Evolutionary conservation across 768 basidiomycete species (phyloP).

Genomic region (Strobilomyces dryophilus): DNA sequence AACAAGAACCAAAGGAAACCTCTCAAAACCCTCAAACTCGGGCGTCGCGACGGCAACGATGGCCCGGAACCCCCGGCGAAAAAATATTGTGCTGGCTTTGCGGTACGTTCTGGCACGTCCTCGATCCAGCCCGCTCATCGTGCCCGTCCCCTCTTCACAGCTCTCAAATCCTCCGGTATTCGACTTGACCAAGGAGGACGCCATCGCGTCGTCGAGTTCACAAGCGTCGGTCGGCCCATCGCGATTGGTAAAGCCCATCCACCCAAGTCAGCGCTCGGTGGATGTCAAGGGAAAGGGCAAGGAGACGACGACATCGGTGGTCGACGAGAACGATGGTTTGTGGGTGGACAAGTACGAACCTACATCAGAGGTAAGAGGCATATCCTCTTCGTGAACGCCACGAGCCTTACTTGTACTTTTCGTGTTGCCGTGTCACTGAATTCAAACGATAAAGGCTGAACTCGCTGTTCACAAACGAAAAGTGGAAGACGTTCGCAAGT

Average conservation of each 20-base stretch:
- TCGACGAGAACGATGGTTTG: not conserved
- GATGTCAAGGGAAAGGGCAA: not conserved
- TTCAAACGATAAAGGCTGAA: slow-evolving; percentile 44
- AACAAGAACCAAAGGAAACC: not conserved
- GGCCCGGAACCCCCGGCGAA: slow-evolving; percentile 20
- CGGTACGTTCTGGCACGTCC: not conserved
- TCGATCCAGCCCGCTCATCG: not conserved
- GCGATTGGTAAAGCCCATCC: not conserved
- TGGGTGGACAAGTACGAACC: not conserved
- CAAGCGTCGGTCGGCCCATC: not conserved
- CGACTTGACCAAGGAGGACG: slow-evolving; percentile 17
- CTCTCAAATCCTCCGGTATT: slow-evolving; percentile 23
- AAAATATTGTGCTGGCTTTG: slow-evolving; percentile 11
- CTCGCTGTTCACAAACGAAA: slow-evolving; percentile 69
- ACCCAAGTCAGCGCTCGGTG: not conserved
- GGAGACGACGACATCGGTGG: not conserved
- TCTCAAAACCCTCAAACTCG: not conserved
- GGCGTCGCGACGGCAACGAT: slow-evolving; percentile 3
- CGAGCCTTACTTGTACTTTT: too few species aligned
- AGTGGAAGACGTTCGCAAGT: not conserved
- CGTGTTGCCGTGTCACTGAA: not conserved
- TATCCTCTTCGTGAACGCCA: not conserved
- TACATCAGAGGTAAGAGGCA: not conserved
- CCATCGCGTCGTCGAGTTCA: slow-evolving; percentile 2
- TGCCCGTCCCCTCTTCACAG: slow-evolving; percentile 3